phyloP scores from a whole-genome alignment of 306 rosid species.

The Cajanus cajan region DNA sequence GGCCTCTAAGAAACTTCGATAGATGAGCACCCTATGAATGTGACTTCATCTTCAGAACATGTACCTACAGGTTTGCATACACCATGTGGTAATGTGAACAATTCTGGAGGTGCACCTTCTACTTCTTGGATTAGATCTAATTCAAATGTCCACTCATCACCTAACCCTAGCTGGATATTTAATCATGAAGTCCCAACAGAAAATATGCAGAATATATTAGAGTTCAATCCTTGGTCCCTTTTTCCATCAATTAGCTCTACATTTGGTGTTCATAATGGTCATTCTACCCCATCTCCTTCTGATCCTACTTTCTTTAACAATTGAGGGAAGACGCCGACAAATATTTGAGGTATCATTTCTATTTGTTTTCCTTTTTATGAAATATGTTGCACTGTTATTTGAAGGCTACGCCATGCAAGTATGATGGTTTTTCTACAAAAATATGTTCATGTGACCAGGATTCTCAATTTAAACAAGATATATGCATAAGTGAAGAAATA shows the following conservation, averaged over 20 bases:
- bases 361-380: constrained; percentile 18
- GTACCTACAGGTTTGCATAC: constrained; percentile 54
- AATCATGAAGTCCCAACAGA: constrained; percentile 49
- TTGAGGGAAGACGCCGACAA: constrained; percentile 80
- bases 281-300: constrained; percentile 50
- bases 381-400: constrained; percentile 16
- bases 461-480: constrained; percentile 3
- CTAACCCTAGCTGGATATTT: constrained; percentile 58
- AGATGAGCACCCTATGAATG: constrained; percentile 49
- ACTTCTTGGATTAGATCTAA: constrained; percentile 57
- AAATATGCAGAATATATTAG: constrained; percentile 58
- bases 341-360: constrained; percentile 68
- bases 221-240: constrained; percentile 73
- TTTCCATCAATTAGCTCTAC: constrained; percentile 59
- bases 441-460: background rate
- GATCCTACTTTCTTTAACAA: constrained; percentile 55
- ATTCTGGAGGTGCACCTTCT: constrained; percentile 56
- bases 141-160: constrained; percentile 45
- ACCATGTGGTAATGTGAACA: constrained; percentile 48
- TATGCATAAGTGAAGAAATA: background rate
- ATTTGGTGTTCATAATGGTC: constrained; percentile 54
- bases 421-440: constrained; percentile 6
- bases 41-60: constrained; percentile 45
- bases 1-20: constrained; percentile 42
- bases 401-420: constrained; percentile 15